phyloP scores from a whole-genome alignment of 2,329 filamentous ascomycete species.

The Diplodia scrobiculata region DNA sequence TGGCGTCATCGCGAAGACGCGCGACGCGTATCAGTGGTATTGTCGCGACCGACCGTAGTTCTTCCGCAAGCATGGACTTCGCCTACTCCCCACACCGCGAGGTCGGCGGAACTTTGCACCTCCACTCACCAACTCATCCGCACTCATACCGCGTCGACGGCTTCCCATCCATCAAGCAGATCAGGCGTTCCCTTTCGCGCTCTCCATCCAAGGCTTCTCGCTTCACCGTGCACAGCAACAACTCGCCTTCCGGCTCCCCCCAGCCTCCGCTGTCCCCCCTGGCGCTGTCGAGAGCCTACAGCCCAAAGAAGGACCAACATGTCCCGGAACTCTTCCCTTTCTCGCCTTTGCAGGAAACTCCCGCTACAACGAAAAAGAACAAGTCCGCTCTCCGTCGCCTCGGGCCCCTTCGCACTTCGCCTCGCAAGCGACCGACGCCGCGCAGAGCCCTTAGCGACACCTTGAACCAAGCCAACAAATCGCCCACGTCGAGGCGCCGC shows the following conservation, averaged over 20 bases:
- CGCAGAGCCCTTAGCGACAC: slow-evolving; percentile 74
- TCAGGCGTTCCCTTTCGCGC: slow-evolving; percentile 83
- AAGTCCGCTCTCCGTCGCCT: slow-evolving; percentile 55
- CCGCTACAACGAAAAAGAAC: slow-evolving; percentile 61
- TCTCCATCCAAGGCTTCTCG: slow-evolving; percentile 81
- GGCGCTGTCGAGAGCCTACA: slow-evolving; percentile 50
- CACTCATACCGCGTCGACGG: slow-evolving; percentile 80
- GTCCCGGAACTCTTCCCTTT: slow-evolving; percentile 56
- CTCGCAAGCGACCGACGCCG: slow-evolving; percentile 69
- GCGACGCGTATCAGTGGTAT: slow-evolving; percentile 27
- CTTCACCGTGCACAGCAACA: slow-evolving; percentile 63
- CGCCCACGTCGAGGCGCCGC: slow-evolving; percentile 55
- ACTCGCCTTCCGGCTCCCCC: slow-evolving; percentile 45
- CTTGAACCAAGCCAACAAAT: slow-evolving; percentile 70
- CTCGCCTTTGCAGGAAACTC: slow-evolving; percentile 61
- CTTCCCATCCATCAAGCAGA: slow-evolving; percentile 75
- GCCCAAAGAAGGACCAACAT: slow-evolving; percentile 53
- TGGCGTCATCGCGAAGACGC: slow-evolving; percentile 27
- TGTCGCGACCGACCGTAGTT: slow-evolving; percentile 27
- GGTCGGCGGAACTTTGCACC: slow-evolving; percentile 74
- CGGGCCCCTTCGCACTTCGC: slow-evolving; percentile 57
- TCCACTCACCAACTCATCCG: slow-evolving; percentile 74
- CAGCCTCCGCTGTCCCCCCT: slow-evolving; percentile 50
- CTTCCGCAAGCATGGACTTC: slow-evolving; percentile 48
- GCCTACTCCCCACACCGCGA: slow-evolving; percentile 55